Percentiles rank a stretch among this genome's conserved stretches.
These are phyloP conservation scores for Cercospora brassicicola DNA, from an alignment of 2,329 filamentous ascomycete species.

Conservation along the genomic window DNA sequence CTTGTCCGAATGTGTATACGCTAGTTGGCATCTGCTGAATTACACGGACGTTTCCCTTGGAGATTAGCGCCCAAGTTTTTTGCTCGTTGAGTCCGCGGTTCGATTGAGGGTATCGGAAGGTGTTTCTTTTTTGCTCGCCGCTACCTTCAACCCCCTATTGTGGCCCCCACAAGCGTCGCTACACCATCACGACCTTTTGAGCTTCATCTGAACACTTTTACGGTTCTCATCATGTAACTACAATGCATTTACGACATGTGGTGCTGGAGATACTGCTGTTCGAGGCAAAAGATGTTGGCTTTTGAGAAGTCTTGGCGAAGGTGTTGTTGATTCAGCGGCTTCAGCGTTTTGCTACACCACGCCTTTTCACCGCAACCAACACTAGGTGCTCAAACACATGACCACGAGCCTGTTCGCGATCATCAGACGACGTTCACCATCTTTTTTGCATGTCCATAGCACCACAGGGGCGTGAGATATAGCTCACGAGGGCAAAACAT, in stretches of 20 bases:
- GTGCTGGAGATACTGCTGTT: background rate
- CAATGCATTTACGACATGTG: background rate
- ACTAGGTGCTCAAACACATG: background rate
- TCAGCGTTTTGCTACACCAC: background rate
- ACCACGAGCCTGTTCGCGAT: background rate
- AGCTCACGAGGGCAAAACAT: background rate
- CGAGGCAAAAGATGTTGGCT: background rate
- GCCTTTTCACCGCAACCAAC: background rate
- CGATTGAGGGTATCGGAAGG: background rate
- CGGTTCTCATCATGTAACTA: background rate
- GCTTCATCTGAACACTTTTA: background rate
- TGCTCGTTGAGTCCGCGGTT: background rate
- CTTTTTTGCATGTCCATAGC: background rate
- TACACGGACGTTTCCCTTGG: background rate
- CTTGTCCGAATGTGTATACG: background rate
- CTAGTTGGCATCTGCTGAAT: constrained; percentile 1
- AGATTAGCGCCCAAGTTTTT: background rate
- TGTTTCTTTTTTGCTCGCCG: background rate
- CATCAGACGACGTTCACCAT: background rate
- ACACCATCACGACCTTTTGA: background rate
- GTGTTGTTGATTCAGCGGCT: background rate
- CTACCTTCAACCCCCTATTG: background rate
- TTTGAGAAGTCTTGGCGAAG: background rate
- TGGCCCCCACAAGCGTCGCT: background rate
- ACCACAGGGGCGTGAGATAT: background rate